Evolutionary conservation across 192 early-diverging fungal genomes (phyloP).

Genomic region (Rhizoclosmatium globosum): DNA sequence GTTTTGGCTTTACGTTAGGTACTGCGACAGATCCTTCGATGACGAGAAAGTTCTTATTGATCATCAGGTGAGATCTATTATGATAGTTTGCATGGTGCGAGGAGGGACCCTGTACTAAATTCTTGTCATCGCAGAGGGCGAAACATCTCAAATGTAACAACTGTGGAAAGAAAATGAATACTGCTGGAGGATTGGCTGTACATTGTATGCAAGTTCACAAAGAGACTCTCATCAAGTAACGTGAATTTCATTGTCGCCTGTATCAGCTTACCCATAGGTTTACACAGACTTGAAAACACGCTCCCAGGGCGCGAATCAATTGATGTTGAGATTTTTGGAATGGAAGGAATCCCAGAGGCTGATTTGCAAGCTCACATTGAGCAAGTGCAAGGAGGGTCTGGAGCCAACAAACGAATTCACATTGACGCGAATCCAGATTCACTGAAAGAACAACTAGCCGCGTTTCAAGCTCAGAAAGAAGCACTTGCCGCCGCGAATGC

Average conservation of each 20-base stretch:
- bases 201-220: constrained; percentile 96
- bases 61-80: no score
- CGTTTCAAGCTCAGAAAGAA: constrained; percentile 51
- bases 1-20: constrained; percentile 5
- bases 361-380: constrained; percentile 77
- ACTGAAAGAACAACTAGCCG: constrained; percentile 48
- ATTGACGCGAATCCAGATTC: constrained; percentile 38
- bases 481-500: constrained; percentile 17
- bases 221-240: constrained; percentile 77
- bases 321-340: constrained; percentile 96
- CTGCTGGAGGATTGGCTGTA: constrained; percentile 88
- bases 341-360: constrained; percentile 86
- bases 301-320: constrained; percentile 81
- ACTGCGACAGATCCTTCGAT: constrained; percentile 95
- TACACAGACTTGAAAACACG: constrained; percentile 81
- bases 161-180: constrained; percentile 87
- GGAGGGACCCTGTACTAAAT: no score
- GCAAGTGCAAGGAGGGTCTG: constrained; percentile 36
- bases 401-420: constrained; percentile 34
- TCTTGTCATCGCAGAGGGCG: no score
- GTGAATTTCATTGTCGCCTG: constrained; percentile 6
- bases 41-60: constrained; percentile 93
- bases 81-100: no score
- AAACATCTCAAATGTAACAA: constrained; percentile 93
- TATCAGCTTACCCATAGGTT: not conserved